These are phyloP conservation scores for Amanita rubescens DNA, from an alignment of 768 basidiomycete species.

Conservation along the genomic window DNA sequence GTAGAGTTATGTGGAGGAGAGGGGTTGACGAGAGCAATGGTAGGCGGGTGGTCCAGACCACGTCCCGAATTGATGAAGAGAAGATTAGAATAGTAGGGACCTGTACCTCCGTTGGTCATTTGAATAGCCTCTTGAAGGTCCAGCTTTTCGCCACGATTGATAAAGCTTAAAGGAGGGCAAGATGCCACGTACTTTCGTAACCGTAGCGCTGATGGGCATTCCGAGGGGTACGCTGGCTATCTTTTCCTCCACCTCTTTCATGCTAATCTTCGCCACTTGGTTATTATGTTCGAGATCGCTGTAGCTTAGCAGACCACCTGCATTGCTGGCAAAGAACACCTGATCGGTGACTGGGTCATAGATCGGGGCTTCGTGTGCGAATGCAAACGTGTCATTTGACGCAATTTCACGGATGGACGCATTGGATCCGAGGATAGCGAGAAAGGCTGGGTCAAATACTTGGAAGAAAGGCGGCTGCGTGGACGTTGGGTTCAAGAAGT, in stretches of 20 bases:
- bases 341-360: constrained; percentile 60
- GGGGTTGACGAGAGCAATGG: constrained; percentile 60
- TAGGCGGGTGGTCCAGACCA: constrained; percentile 52
- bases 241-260: constrained; percentile 46
- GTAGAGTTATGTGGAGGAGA: constrained; percentile 57
- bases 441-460: constrained; percentile 44
- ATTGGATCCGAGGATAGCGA: constrained; percentile 46
- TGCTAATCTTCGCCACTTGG: constrained; percentile 51
- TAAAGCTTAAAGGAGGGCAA: too few species aligned
- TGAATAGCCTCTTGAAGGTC: constrained; percentile 50
- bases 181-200: constrained; percentile 36
- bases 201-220: constrained; percentile 38
- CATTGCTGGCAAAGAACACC: constrained; percentile 66
- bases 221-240: constrained; percentile 26
- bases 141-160: constrained; percentile 30
- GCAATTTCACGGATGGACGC: constrained; percentile 56
- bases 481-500: constrained; percentile 55
- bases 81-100: constrained; percentile 49
- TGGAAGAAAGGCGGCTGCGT: constrained; percentile 53
- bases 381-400: constrained; percentile 52
- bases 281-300: constrained; percentile 61
- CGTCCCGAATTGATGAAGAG: constrained; percentile 62
- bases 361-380: constrained; percentile 76
- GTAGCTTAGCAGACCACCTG: constrained; percentile 56
- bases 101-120: constrained; percentile 68